Evolutionary conservation across 2,329 filamentous ascomycete genomes (phyloP).

Genomic region (Pyrenophora teres): DNA sequence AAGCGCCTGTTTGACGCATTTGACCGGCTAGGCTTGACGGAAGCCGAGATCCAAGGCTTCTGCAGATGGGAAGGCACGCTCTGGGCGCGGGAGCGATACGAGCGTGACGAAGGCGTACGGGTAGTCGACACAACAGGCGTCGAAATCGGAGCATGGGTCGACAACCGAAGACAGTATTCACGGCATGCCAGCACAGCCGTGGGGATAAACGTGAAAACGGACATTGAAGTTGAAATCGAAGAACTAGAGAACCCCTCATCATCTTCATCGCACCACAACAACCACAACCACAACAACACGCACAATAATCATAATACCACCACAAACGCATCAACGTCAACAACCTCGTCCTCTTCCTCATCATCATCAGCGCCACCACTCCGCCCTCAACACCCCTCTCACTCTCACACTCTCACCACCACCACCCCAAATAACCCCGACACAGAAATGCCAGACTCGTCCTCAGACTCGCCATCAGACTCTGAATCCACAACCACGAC

Average conservation of each 20-base stretch:
- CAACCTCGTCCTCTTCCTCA: neutral
- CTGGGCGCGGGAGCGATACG: conserved; percentile 81
- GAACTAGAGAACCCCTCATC: conserved; percentile 13
- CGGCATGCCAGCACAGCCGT: neutral
- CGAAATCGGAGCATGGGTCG: conserved; percentile 67
- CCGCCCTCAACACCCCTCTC: neutral
- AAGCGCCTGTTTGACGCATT: conserved; percentile 76
- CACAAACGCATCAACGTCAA: conserved; percentile 1
- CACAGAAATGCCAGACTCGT: conserved; percentile 16
- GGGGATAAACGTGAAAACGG: conserved; percentile 50
- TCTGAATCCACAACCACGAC: conserved; percentile 1
- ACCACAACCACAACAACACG: conserved; percentile 3
- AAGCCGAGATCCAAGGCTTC: conserved; percentile 70
- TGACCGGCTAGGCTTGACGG: conserved; percentile 69
- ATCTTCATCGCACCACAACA: neutral
- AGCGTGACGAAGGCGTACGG: conserved; percentile 71
- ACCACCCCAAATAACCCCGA: neutral
- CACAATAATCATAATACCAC: neutral
- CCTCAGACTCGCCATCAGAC: neutral
- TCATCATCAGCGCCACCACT: neutral
- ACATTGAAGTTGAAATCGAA: conserved; percentile 50
- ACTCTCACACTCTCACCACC: neutral
- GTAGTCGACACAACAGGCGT: conserved; percentile 75
- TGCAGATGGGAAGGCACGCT: conserved; percentile 84
- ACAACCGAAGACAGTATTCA: conserved; percentile 25